Evolutionary conservation across 2,329 filamentous ascomycete species (phyloP).

Genomic region (Ilyonectria robusta): DNA sequence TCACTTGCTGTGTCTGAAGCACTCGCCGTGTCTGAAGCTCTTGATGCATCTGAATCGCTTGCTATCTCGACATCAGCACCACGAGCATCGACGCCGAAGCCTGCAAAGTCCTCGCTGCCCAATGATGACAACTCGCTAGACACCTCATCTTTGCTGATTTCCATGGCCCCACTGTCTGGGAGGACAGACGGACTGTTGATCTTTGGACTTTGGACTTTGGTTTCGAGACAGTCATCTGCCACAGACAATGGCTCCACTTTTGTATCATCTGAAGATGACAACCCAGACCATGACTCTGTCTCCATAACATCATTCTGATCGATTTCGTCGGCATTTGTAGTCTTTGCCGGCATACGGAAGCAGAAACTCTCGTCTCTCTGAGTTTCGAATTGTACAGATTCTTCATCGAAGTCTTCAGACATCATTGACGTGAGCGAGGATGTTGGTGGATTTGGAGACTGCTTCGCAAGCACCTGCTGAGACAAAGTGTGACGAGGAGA

Average conservation of each 20-base stretch:
- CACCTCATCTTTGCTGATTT: background rate
- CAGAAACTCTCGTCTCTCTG: conserved; percentile 54
- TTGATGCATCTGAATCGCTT: conserved; percentile 15
- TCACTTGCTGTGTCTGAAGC: conserved; percentile 7
- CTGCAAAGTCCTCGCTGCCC: conserved; percentile 30
- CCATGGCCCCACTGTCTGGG: background rate
- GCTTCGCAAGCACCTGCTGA: conserved; percentile 20
- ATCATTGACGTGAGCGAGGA: background rate
- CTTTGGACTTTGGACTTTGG: background rate
- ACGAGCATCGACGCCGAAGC: conserved; percentile 12
- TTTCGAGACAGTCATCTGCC: background rate
- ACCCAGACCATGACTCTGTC: conserved; percentile 38
- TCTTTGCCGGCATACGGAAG: conserved; percentile 46
- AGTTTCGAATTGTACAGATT: conserved; percentile 38
- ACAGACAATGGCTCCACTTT: conserved; percentile 15
- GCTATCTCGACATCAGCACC: background rate
- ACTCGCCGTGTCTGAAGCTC: conserved; percentile 3
- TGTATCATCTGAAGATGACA: conserved; percentile 29
- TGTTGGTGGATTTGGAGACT: conserved; percentile 25
- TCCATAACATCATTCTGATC: background rate
- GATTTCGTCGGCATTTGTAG: background rate
- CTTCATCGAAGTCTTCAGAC: background rate
- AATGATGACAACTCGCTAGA: conserved; percentile 40
- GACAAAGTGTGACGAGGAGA: conserved; percentile 25
- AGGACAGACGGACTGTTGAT: background rate